Percentiles rank a stretch among this genome's conserved stretches.
phyloP scores from a whole-genome alignment of 192 early-diverging fungal genomes.

The Coemansia reversa region DNA sequence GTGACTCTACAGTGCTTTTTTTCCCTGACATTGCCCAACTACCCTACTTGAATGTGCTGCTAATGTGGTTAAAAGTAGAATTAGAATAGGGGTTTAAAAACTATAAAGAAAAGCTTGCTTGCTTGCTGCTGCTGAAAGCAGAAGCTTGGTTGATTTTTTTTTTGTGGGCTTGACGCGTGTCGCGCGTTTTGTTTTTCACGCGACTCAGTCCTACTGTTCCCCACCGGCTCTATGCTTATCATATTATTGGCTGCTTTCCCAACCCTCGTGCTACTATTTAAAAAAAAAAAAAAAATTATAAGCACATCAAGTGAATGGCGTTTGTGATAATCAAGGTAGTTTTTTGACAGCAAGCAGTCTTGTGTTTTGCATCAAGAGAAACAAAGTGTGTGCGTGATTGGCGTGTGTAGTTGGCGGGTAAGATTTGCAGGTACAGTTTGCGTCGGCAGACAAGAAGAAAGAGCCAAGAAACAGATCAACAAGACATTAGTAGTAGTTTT shows the following conservation, averaged over 20 bases:
- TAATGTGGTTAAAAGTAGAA: background rate
- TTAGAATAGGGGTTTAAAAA: background rate
- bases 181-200: background rate
- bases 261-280: no score
- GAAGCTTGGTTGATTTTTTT: background rate
- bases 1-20: slow-evolving; percentile 27
- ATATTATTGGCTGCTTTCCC: background rate
- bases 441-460: no score
- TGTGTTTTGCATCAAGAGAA: no score
- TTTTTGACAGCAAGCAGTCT: no score
- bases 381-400: no score
- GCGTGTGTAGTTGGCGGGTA: no score
- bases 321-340: no score
- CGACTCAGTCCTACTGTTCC: background rate
- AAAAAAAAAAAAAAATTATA: no score
- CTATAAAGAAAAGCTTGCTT: background rate
- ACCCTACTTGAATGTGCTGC: background rate
- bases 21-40: slow-evolving; percentile 36
- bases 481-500: no score
- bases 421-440: no score
- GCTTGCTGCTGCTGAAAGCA: slow-evolving; percentile 1
- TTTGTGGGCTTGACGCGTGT: background rate
- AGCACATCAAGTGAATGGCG: no score
- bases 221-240: background rate
- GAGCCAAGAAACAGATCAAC: no score